Percentiles rank a stretch among this genome's conserved stretches.
These are phyloP conservation scores for Ganoderma sp. DNA, from an alignment of 1,284 basidiomycete genomes.

Conservation along the genomic window DNA sequence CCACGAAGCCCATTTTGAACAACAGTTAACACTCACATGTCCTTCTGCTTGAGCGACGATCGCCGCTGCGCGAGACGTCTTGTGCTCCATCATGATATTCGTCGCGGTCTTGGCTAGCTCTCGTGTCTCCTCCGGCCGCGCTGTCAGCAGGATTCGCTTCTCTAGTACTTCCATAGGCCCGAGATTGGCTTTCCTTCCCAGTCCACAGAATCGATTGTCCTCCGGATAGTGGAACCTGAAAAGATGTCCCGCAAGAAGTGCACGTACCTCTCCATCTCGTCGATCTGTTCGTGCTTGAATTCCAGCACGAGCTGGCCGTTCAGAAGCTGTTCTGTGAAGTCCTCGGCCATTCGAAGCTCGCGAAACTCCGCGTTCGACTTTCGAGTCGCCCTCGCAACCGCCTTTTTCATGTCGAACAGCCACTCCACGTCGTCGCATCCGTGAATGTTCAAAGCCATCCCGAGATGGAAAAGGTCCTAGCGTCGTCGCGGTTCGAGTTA, in stretches of 20 bases:
- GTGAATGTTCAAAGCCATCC: not conserved
- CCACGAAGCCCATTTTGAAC: too few species aligned
- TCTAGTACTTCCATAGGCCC: not conserved
- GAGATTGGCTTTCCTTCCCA: constrained; percentile 1
- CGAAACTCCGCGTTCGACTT: not conserved
- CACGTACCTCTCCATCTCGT: not conserved
- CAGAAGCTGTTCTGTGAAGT: not conserved
- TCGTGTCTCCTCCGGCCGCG: not conserved
- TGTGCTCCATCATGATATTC: not conserved
- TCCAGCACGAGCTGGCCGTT: not conserved
- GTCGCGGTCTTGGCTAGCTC: not conserved
- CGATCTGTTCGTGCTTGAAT: not conserved
- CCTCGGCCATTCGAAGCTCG: not conserved
- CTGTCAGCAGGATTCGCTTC: not conserved
- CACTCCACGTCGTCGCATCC: not conserved
- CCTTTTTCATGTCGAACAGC: not conserved
- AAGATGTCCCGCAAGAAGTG: not conserved
- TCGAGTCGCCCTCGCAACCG: not conserved
- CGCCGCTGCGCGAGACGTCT: not conserved
- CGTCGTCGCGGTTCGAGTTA: too few species aligned
- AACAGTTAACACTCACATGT: not conserved
- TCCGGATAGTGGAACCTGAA: not conserved
- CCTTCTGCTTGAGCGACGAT: not conserved
- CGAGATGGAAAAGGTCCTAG: not conserved
- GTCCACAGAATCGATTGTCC: not conserved